Base-by-base conservation (phyloP, 2,329 filamentous ascomycete species). In the Neoascochyta sp. region DNA sequence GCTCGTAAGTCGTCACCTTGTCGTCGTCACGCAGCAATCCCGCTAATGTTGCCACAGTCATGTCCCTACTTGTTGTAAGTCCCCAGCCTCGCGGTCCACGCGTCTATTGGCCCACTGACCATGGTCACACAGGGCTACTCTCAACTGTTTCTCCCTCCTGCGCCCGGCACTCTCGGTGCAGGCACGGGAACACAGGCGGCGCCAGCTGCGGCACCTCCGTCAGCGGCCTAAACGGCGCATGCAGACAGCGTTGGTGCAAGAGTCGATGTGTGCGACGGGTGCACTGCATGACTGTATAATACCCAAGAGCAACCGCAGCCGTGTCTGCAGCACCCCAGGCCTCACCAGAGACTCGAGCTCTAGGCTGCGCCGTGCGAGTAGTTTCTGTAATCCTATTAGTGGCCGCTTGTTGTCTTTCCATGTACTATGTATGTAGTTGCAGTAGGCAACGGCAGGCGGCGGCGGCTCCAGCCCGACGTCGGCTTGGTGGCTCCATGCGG, bases 71-170 rank as follows among this genome's bases (percentile, higher is more conserved):
- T 17, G 67, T 71, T 26, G 67, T 69, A 55, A 52, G 66, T 63
- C 6, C 13, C 34, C 17, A 21, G 16, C 18, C 22, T 14, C 25
- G 21, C 18, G 11, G 7, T 29, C 25, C 22, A 20, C 17, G 20
- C 11, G 14, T 17, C 16, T n/a, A 27, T 11, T 24, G 19, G 22
- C 23, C 29, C 16, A 30, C 39, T 48, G 36, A 50, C 27, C 24
- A 17, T 41, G 40, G 24, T 32, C 26, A 29, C 44, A 47, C 44
- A 67, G 76, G 73, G 74, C 23, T 83, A 83, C 50, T 72, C 83
- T 61, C 78, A 77, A 10, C 65, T 83, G 29, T 80, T 83, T 60
- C 56, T 83, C 33, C 79, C 79, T 27, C 74, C 78, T 9, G 58
- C 69, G 24, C 59, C 65, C 16, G 58, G 36, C 21, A 39, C 35